These are phyloP conservation scores for Fulvia fulva DNA, from an alignment of 2,329 filamentous ascomycete species.

Conservation along the genomic window DNA sequence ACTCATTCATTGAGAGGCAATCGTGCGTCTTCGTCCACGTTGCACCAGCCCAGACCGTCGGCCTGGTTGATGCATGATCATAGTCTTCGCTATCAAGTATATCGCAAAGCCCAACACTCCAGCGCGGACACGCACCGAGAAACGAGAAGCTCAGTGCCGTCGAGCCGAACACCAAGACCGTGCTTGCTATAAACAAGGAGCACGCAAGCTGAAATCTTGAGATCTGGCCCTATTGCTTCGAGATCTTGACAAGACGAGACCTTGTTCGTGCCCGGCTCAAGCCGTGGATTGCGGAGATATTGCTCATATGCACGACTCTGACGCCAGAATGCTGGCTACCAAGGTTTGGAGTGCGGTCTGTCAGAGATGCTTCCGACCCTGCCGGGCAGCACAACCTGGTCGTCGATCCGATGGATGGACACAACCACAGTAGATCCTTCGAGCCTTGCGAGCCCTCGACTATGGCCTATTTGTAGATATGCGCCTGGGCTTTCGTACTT, in stretches of 20 bases:
- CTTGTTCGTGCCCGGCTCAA: background rate
- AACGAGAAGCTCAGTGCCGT: background rate
- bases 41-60: too few relatives aligned
- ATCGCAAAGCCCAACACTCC: background rate
- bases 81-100: too few relatives aligned
- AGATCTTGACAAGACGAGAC: background rate
- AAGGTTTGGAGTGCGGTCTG: background rate
- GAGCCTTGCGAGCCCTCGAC: background rate
- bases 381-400: background rate
- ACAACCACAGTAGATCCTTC: background rate
- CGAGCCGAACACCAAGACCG: background rate
- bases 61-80: too few relatives aligned
- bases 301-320: background rate
- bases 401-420: background rate
- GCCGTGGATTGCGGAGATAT: background rate
- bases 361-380: background rate
- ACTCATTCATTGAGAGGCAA: too few relatives aligned
- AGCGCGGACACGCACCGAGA: background rate
- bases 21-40: too few relatives aligned
- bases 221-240: background rate
- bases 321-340: background rate
- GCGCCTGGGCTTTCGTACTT: too few relatives aligned
- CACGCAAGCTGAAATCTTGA: background rate
- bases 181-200: background rate
- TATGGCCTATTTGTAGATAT: background rate